Base-by-base conservation (phyloP, 352 stramenopile species). In the Phytopythium litorale region DNA sequence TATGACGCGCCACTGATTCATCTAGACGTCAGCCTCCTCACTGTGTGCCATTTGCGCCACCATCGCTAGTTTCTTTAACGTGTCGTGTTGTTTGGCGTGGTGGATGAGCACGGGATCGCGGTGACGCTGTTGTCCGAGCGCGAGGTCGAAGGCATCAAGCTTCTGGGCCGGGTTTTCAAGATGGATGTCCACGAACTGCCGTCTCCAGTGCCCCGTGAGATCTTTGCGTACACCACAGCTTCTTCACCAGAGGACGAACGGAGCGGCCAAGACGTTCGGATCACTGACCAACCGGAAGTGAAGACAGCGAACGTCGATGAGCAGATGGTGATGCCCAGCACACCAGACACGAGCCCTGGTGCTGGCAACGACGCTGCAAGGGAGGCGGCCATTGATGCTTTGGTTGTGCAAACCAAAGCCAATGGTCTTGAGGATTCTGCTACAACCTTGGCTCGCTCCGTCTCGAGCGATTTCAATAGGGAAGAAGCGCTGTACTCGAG, bases 81-180 rank as follows among this genome's bases (percentile, higher is more conserved):
- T 32, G 38, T 30, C 63, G 53, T 61, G 15, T 1, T 52, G 46
- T 18, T 55, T 60, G 62, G 33, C 35, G 7, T 48, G 43, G 12
- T 35, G 28, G 43, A 58, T 61, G 58, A 57, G 48, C 58, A 86
- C 65, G 84, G 81, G 19, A 75, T 93, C 28, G 84, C 81, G 58
- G 80, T 91, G 62, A 91, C 84, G 42, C 62, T 93, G 15, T 65
- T 93, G 1, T 70, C 66, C 1, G 60, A 53, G 5, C 64, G 65
- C 43, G 79, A 91, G 53, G 72, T 93, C 8, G 60, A 75, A 43
- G 76, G 72, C 9, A 73, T 93, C 56, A 61, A 79, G 18, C 64
- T 88, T 28, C 71, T 93, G 50, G 75, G 71, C 43, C 76, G 70
- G 9, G 77, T 91, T 23, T 91, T 93, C 46, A 84, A 81, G 54